These are phyloP conservation scores for Leishmania gerbilli DNA, from an alignment of 208 protist genomes.

Conservation along the genomic window DNA sequence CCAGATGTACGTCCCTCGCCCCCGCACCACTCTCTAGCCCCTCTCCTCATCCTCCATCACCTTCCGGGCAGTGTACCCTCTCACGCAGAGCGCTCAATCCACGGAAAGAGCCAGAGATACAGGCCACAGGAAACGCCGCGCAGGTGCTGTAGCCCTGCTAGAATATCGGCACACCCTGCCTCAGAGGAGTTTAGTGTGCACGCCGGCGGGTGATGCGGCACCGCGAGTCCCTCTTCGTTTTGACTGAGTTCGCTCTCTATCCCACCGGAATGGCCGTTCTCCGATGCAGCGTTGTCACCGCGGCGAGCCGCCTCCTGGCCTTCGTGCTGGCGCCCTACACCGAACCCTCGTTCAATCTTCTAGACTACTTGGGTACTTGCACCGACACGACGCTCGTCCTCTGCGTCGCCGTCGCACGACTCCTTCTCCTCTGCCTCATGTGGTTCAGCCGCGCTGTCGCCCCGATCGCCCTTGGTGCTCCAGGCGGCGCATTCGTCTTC, in stretches of 20 bases:
- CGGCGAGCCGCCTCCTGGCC: background rate
- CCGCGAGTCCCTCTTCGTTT: background rate
- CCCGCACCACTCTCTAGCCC: background rate
- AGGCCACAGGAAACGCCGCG: background rate
- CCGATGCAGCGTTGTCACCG: background rate
- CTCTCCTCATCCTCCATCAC: background rate
- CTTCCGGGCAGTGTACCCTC: background rate
- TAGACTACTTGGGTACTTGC: slow-evolving; percentile 51
- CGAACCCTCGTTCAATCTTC: slow-evolving; percentile 25
- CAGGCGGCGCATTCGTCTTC: slow-evolving; percentile 43
- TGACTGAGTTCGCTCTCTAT: background rate
- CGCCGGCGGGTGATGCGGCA: background rate
- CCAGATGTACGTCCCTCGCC: background rate
- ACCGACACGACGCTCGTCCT: slow-evolving; percentile 41
- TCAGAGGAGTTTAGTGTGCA: background rate
- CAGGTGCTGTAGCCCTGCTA: background rate
- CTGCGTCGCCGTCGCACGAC: slow-evolving; percentile 39
- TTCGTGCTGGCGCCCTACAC: slow-evolving; percentile 15
- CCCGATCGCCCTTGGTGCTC: slow-evolving; percentile 38
- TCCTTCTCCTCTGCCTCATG: slow-evolving; percentile 51
- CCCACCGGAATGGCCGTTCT: background rate
- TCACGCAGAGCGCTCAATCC: background rate
- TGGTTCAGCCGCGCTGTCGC: slow-evolving; percentile 39
- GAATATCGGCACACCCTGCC: background rate
- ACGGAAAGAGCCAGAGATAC: background rate